Evolutionary conservation across 2,329 filamentous ascomycete species (phyloP).

Genomic region (Verticillium alfalfae): DNA sequence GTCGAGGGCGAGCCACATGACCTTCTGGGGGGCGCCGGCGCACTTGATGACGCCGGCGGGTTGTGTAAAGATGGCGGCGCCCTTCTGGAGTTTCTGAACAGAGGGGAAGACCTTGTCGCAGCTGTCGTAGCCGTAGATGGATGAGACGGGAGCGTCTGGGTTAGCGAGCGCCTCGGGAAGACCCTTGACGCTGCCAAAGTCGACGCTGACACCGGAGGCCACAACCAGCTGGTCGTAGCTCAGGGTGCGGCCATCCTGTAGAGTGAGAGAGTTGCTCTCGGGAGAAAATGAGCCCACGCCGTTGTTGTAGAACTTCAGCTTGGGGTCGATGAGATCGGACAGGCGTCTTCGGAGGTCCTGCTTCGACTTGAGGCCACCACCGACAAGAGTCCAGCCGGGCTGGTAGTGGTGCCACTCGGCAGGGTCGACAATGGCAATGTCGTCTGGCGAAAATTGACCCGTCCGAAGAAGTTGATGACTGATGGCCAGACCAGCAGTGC

Average conservation of each 20-base stretch:
- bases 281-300: slow-evolving; percentile 46
- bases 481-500: slow-evolving; percentile 58
- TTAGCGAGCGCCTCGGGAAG: slow-evolving; percentile 50
- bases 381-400: slow-evolving; percentile 65
- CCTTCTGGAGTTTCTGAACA: slow-evolving; percentile 40
- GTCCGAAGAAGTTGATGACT: slow-evolving; percentile 61
- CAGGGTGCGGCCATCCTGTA: slow-evolving; percentile 49
- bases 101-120: slow-evolving; percentile 47
- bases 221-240: slow-evolving; percentile 62
- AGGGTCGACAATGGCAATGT: slow-evolving; percentile 62
- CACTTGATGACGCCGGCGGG: slow-evolving; percentile 55
- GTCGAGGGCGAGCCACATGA: slow-evolving; percentile 57
- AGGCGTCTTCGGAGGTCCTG: slow-evolving; percentile 50
- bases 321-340: slow-evolving; percentile 47
- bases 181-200: slow-evolving; percentile 47
- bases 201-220: slow-evolving; percentile 49
- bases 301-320: slow-evolving; percentile 54
- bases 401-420: slow-evolving; percentile 62
- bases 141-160: slow-evolving; percentile 40
- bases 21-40: slow-evolving; percentile 56
- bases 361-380: slow-evolving; percentile 59
- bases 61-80: slow-evolving; percentile 54
- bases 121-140: slow-evolving; percentile 52
- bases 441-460: slow-evolving; percentile 49
- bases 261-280: slow-evolving; percentile 48